Percentiles rank a stretch among this genome's conserved stretches.
phyloP scores from a whole-genome alignment of 805 yeast species.

The Zygosaccharomyces kombuchaensis region DNA sequence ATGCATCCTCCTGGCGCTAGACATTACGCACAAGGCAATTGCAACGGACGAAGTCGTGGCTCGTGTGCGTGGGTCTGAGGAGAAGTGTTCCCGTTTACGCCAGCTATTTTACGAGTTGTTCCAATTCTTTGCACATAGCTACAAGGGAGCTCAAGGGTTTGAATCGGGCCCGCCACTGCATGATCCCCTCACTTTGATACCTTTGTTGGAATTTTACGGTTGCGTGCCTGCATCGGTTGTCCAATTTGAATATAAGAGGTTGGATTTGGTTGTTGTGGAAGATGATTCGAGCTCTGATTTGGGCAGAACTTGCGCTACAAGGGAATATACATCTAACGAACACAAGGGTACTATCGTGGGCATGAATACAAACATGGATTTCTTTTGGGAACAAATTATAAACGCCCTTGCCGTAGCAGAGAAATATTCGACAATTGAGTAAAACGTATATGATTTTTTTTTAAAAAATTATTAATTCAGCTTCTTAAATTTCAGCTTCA shows the following conservation, averaged over 20 bases:
- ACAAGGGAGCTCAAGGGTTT: slow-evolving; percentile 42
- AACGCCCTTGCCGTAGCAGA: slow-evolving; percentile 39
- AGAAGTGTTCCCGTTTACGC: slow-evolving; percentile 43
- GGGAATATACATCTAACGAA: slow-evolving; percentile 26
- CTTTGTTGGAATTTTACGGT: slow-evolving; percentile 45
- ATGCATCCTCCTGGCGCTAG: slow-evolving; percentile 57
- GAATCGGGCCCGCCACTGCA: slow-evolving; percentile 68
- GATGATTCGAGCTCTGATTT: slow-evolving; percentile 46
- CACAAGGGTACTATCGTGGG: slow-evolving; percentile 40
- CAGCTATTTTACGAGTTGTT: slow-evolving; percentile 51
- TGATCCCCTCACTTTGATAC: slow-evolving; percentile 70
- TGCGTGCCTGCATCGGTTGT: slow-evolving; percentile 24
- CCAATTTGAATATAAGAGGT: slow-evolving; percentile 20
- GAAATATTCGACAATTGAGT: slow-evolving; percentile 24
- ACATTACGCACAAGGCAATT: slow-evolving; percentile 63
- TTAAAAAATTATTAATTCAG: not conserved
- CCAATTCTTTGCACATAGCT: slow-evolving; percentile 45
- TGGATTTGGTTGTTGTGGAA: slow-evolving; percentile 26
- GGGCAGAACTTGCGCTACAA: slow-evolving; percentile 48
- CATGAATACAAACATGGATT: slow-evolving; percentile 37
- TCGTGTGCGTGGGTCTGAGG: slow-evolving; percentile 37
- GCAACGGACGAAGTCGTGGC: slow-evolving; percentile 38
- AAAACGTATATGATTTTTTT: not conserved
- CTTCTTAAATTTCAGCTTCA: slow-evolving; percentile 29
- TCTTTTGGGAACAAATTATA: slow-evolving; percentile 46